Conservation (phyloP, 805 yeast genomes). For the Wickerhamomyces queroliae region DNA sequence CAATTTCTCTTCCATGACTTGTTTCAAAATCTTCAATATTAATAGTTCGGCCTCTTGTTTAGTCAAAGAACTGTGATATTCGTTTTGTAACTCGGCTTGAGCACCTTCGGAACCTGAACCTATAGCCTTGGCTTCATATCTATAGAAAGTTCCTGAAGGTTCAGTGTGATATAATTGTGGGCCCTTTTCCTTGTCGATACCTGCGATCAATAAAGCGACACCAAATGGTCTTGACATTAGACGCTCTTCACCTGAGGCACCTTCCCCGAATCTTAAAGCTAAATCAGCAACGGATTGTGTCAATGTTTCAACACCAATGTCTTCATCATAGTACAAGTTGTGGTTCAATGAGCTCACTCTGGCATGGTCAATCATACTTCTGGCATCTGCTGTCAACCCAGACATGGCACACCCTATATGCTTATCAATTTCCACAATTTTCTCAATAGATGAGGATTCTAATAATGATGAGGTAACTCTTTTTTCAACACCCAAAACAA, state of each 20-base stretch:
- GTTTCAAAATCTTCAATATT: slow-evolving; percentile 84
- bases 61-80: slow-evolving; percentile 89
- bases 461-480: slow-evolving; percentile 89
- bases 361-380: slow-evolving; percentile 98
- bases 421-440: slow-evolving; percentile 87
- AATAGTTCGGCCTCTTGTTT: slow-evolving; percentile 89
- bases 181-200: slow-evolving; percentile 87
- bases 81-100: slow-evolving; percentile 94
- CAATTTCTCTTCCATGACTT: slow-evolving; percentile 98
- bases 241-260: slow-evolving; percentile 92
- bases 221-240: slow-evolving; percentile 97
- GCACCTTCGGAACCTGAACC: slow-evolving; percentile 99
- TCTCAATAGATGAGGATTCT: slow-evolving; percentile 91
- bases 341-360: slow-evolving; percentile 86
- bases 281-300: slow-evolving; percentile 97
- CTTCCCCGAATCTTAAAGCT: slow-evolving; percentile 95
- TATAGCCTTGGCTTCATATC: slow-evolving; percentile 97
- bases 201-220: slow-evolving; percentile 94
- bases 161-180: slow-evolving; percentile 98
- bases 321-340: slow-evolving; percentile 84
- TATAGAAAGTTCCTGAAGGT: slow-evolving; percentile 96
- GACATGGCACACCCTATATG: slow-evolving; percentile 99
- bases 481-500: slow-evolving; percentile 93
- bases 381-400: slow-evolving; percentile 97
- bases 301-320: slow-evolving; percentile 84